Conservation (phyloP, 2,329 filamentous ascomycete genomes). For the Dactylellina parvicollis region DNA sequence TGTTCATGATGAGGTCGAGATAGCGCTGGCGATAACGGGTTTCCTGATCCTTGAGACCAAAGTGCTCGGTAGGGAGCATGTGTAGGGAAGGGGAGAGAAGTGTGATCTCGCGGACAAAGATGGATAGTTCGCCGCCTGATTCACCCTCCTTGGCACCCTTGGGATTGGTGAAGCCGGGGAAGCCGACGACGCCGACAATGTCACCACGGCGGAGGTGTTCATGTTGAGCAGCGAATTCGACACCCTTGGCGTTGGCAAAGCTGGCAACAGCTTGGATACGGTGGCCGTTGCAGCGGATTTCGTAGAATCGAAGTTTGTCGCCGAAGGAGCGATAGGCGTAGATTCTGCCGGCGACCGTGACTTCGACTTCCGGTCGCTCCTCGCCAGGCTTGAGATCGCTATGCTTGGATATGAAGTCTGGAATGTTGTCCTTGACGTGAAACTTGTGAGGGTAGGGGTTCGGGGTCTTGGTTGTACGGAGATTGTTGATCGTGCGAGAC, state of each 20-base stretch:
- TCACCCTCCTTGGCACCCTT: conserved; percentile 82
- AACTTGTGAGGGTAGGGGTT: conserved; percentile 96
- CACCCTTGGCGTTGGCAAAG: conserved; percentile 76
- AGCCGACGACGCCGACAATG: conserved; percentile 87
- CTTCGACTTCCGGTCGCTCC: conserved; percentile 75
- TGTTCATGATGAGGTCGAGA: conserved; percentile 97
- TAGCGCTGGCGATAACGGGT: conserved; percentile 92
- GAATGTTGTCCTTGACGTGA: conserved; percentile 82
- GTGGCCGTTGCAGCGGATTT: conserved; percentile 77
- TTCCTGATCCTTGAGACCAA: conserved; percentile 94
- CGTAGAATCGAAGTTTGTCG: conserved; percentile 90
- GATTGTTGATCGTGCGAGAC: conserved; percentile 79
- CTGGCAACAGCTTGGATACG: conserved; percentile 94
- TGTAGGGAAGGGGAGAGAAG: conserved; percentile 92
- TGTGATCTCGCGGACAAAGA: conserved; percentile 86
- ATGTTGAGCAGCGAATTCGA: conserved; percentile 85
- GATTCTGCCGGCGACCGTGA: conserved; percentile 84
- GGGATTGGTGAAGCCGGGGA: conserved; percentile 83
- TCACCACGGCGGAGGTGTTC: conserved; percentile 89
- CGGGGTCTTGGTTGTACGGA: conserved; percentile 76
- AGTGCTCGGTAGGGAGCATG: conserved; percentile 87
- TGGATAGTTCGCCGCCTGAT: conserved; percentile 79
- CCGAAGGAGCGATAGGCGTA: conserved; percentile 86
- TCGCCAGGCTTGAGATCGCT: conserved; percentile 88
- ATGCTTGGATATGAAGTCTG: conserved; percentile 81